Conservation (phyloP, 192 early-diverging fungal genomes). For the Allomyces macrogynus region DNA sequence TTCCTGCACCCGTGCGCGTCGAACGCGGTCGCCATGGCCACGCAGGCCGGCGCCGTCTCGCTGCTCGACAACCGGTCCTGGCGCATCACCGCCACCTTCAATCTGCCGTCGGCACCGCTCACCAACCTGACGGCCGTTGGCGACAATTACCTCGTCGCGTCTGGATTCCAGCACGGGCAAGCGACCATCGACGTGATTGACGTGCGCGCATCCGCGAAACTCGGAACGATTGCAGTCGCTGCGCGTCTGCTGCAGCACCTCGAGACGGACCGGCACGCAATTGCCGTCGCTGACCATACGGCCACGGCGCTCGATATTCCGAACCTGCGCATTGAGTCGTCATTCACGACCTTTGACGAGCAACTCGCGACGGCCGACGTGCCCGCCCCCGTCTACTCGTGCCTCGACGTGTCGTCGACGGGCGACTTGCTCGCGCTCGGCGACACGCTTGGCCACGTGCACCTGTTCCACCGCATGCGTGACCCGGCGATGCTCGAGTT, state of each 20-base stretch:
- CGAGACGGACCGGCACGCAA: not conserved
- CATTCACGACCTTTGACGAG: not conserved
- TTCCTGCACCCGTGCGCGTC: not conserved
- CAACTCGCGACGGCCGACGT: not conserved
- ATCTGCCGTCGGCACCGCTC: not conserved
- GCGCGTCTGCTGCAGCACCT: not conserved
- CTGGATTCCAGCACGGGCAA: not conserved
- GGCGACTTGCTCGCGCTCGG: conserved; percentile 59
- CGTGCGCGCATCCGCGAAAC: not conserved
- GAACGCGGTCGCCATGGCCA: not conserved
- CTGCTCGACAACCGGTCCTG: not conserved
- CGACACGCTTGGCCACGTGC: conserved; percentile 52
- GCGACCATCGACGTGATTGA: not conserved
- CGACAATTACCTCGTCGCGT: not conserved
- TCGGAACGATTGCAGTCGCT: not conserved
- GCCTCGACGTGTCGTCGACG: conserved; percentile 51
- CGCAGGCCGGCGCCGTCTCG: not conserved
- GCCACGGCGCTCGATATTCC: not conserved
- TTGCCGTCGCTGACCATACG: not conserved
- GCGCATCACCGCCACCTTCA: not conserved
- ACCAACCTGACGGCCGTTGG: not conserved
- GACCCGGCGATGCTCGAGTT: conserved; percentile 43
- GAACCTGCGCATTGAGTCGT: not conserved
- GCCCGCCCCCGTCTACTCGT: not conserved
- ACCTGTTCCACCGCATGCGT: conserved; percentile 52